Evolutionary conservation across 176 grass and related monocot species (phyloP), one percentile per base, ranked within the genome.

Genomic region (Pontederia crassipes): DNA sequence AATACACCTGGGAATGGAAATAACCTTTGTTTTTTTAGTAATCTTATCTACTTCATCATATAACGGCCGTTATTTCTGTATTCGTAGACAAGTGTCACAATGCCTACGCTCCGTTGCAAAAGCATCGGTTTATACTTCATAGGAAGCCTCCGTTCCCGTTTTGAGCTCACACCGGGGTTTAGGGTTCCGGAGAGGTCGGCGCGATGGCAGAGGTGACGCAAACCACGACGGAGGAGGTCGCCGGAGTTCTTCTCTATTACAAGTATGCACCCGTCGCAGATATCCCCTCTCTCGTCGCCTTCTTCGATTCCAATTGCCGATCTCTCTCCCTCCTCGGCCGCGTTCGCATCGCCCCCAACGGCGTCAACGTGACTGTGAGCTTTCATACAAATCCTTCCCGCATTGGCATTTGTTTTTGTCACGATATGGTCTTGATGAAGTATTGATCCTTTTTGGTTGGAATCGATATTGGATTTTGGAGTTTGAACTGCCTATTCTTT

Each of bases 241-340:
- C 84, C n/a, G 87, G 92, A 8, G 84, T 97, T 73, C 87, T 97
- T 40, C 92, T 97, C 7, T 97, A 97, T 62, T 97, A 97, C 79
- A 91, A 81, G 78, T 97, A 91, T 73, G 76, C 71, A 11, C 56
- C 76, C 61, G 75, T 97, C 52, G 74, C 84, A 10, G 87, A 97
- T 54, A 24, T 83, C 26, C 52, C 77, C 26, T 72, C 66, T n/a
- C 80, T 84, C 28, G 78, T 81, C 10, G 74, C 71, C 50, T 88
- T 88, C 76, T 97, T 88, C 70, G 70, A 85, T 59, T 57, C 62
- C 59, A 70, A 64, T 66, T 97, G 83, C 64, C 24, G 74, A 60
- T 79, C 64, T 8, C 84, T 91, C 52, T 68, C 65, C 16, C 87
- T 97, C 74, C 80, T 91, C 28, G 92, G 92, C 28, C 87, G 92